A percentile compares a stretch with the other conserved stretches of the same genome.
phyloP scores from a whole-genome alignment of 345 rosid genomes.

The Arabis alpina region DNA sequence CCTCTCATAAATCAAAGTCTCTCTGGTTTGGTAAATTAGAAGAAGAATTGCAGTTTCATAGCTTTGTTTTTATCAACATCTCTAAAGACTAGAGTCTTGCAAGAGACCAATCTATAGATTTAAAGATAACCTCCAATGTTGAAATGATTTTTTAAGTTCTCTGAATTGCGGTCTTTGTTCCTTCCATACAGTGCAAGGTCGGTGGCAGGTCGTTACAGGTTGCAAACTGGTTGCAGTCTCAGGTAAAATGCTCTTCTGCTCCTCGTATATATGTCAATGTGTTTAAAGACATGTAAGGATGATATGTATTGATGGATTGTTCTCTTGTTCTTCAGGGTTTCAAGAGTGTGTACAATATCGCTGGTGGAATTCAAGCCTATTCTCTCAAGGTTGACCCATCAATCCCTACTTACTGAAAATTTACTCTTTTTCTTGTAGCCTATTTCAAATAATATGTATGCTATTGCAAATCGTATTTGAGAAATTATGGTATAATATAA shows the following conservation, averaged over 20 bases:
- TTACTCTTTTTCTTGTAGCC: not conserved
- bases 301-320: constrained; percentile 20
- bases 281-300: constrained; percentile 5
- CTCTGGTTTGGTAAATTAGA: too few relatives aligned
- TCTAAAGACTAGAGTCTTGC: constrained; percentile 10
- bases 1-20: too few relatives aligned
- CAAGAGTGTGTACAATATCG: constrained; percentile 66
- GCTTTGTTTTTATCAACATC: too few relatives aligned
- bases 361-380: constrained; percentile 87
- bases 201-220: constrained; percentile 86
- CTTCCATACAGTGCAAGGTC: constrained; percentile 81
- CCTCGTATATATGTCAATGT: not conserved
- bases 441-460: not conserved
- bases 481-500: not conserved
- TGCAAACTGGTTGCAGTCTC: constrained; percentile 85
- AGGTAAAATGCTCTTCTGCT: constrained; percentile 49
- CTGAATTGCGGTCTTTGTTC: constrained; percentile 12
- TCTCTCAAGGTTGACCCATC: constrained; percentile 76
- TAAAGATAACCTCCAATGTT: constrained; percentile 3
- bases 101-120: not conserved
- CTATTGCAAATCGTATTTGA: not conserved
- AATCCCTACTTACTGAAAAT: constrained; percentile 65
- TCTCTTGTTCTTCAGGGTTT: constrained; percentile 64
- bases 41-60: too few relatives aligned
- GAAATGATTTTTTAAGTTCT: not conserved